Evolutionary conservation across 2,329 filamentous ascomycete genomes (phyloP), one percentile per base, ranked within the genome.

Genomic region (Colletotrichum godetiae): DNA sequence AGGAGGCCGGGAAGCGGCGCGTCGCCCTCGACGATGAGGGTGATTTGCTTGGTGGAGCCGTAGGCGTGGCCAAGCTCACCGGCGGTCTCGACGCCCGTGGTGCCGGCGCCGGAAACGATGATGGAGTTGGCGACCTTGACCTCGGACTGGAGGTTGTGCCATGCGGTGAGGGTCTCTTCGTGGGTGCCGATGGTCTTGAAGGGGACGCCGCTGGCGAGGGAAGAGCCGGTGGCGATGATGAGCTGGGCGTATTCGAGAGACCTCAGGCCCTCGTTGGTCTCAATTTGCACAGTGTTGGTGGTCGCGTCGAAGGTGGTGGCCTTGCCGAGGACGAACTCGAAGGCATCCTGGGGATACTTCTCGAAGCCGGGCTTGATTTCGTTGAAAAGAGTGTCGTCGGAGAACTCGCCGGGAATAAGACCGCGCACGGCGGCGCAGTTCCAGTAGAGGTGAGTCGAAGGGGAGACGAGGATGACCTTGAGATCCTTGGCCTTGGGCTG

Each of bases 161-260:
- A 81, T 12, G 80, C 78, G 1, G 79, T 77, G 4, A 82, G 64
- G 2, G 83, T 83, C 37, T 85, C 81, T 74, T 88, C 84, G 76
- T 87, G 82, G 15, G 81, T 83, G 73, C 84, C 86, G 37, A 83
- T 75, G 29, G 81, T 82, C 76, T 90, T 90, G 79, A 88, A 87
- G 1, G 87, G 87, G 31, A 85, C 76, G 27, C 77, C 75, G 64
- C 77, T 81, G n/a, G 81, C 77, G 37, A 82, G 77, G 35, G 84
- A 83, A n/a, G 88, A 82, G 15, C 88, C 88, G 2, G 89, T 91
- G 11, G 89, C 88, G 56, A 92, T 80, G 73, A 92, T 77, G 13
- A 91, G 81, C 27, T 84, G 85, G 75, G 90, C 84, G 76, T 91
- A 92, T 24, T 73, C 72, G 67, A 90, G 77, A 12, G 80, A 79